Percentiles rank a stretch among this genome's conserved stretches.
phyloP scores from a whole-genome alignment of 2,329 filamentous ascomycete species.

The Paecilomyces dactylethromorphus region DNA sequence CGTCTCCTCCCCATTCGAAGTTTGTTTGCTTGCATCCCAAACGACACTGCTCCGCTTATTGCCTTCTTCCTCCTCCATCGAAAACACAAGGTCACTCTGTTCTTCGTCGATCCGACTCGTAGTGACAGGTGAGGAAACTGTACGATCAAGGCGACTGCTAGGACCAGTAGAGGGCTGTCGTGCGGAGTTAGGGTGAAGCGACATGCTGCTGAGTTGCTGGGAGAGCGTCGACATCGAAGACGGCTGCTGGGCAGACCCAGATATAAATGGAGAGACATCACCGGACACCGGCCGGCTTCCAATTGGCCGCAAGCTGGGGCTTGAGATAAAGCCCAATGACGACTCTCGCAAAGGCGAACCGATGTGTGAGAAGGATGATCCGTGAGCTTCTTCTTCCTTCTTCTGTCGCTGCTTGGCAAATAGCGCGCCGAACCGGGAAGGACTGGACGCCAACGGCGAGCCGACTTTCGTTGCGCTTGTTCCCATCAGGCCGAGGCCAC shows the following conservation, averaged over 20 bases:
- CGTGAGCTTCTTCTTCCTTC: constrained; percentile 44
- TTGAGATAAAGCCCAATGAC: constrained; percentile 44
- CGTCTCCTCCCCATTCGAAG: constrained; percentile 20
- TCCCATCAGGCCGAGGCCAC: constrained; percentile 45
- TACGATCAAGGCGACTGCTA: constrained; percentile 35
- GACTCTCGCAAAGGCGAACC: constrained; percentile 62
- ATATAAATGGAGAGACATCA: constrained; percentile 46
- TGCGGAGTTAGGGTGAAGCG: constrained; percentile 36
- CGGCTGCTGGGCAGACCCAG: constrained; percentile 51
- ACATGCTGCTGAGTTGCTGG: constrained; percentile 46
- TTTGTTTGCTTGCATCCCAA: constrained; percentile 28
- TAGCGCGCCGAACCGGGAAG: constrained; percentile 55
- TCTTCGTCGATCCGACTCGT: constrained; percentile 44
- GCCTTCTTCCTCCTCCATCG: constrained; percentile 46
- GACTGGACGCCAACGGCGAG: constrained; percentile 53
- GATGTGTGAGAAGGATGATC: constrained; percentile 50
- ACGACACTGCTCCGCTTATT: constrained; percentile 33
- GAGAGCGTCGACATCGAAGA: constrained; percentile 57
- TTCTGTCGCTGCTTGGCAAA: constrained; percentile 49
- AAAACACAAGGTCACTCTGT: constrained; percentile 41
- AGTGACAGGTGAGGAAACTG: constrained; percentile 39
- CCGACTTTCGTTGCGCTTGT: constrained; percentile 45
- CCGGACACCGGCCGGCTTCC: constrained; percentile 40
- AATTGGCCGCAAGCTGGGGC: constrained; percentile 46
- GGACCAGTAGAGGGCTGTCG: constrained; percentile 26